Evolutionary conservation across 805 yeast genomes (phyloP).

Genomic region (Grigorovia transvaalensis): DNA sequence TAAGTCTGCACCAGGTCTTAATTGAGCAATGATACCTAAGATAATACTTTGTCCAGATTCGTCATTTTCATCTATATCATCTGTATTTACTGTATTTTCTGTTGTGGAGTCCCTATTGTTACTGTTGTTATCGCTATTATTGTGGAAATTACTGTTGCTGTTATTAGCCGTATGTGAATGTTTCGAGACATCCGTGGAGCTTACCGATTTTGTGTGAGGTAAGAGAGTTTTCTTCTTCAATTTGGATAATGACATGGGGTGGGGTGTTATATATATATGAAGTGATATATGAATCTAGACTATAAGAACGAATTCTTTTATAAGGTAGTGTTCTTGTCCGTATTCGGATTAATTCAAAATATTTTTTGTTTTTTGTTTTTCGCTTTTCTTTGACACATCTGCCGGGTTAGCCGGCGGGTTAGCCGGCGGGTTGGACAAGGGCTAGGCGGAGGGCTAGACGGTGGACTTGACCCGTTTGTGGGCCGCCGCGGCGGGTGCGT

Average conservation of each 20-base stretch:
- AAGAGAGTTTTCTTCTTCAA: background rate
- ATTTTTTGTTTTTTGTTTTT: background rate
- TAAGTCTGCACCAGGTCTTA: constrained; percentile 86
- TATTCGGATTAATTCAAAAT: background rate
- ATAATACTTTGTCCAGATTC: constrained; percentile 81
- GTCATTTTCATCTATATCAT: constrained; percentile 87
- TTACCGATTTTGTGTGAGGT: background rate
- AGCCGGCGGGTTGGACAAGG: background rate
- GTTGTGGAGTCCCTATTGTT: background rate
- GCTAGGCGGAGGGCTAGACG: background rate
- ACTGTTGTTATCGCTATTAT: background rate
- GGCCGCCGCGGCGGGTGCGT: background rate
- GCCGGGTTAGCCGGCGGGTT: background rate
- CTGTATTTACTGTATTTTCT: constrained; percentile 29
- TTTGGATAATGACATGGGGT: constrained; percentile 3
- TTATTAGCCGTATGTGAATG: too few relatives aligned
- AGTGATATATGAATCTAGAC: background rate
- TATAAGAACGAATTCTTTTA: background rate
- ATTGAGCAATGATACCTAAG: constrained; percentile 78
- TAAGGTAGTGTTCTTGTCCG: background rate
- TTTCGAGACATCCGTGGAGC: background rate
- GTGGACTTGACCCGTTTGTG: background rate
- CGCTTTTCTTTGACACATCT: background rate
- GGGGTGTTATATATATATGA: background rate
- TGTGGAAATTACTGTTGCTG: too few relatives aligned